Percentiles rank a stretch among this genome's conserved stretches.
Evolutionary conservation across 129 eudicot species (phyloP).

Genomic region (Centella asiatica): DNA sequence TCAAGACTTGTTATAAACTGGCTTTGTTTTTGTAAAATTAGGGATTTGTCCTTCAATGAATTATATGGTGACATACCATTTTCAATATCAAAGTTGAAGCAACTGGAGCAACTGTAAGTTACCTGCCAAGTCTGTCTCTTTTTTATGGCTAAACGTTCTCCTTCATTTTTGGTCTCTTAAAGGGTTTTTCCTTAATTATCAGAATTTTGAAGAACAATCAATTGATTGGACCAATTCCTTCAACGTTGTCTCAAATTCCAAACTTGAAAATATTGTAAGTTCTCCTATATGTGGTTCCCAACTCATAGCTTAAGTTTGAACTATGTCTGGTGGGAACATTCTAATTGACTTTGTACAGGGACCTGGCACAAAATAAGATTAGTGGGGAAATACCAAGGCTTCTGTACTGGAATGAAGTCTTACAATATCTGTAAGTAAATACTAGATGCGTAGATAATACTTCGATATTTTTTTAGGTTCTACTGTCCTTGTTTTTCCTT

Average conservation of each 20-base stretch:
- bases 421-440: constrained; percentile 79
- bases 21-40: no score
- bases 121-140: neutral
- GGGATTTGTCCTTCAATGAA: constrained; percentile 93
- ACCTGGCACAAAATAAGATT: constrained; percentile 81
- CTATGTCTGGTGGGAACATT: neutral
- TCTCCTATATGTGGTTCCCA: neutral
- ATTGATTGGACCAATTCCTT: constrained; percentile 87
- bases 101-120: constrained; percentile 70
- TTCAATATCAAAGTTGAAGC: constrained; percentile 86
- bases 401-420: constrained; percentile 91
- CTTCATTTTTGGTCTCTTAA: neutral
- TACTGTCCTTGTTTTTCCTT: neutral
- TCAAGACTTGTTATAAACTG: no score
- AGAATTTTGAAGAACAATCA: constrained; percentile 86
- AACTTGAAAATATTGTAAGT: constrained; percentile 80
- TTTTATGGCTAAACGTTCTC: neutral
- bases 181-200: neutral
- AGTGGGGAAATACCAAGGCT: constrained; percentile 96
- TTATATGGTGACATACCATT: constrained; percentile 85
- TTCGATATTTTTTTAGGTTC: neutral
- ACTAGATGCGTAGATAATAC: neutral
- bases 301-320: neutral
- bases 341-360: constrained; percentile 30
- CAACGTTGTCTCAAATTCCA: constrained; percentile 93